Evolutionary conservation across 176 grass and related monocot genomes (phyloP).

Genomic region (Poa pratensis): DNA sequence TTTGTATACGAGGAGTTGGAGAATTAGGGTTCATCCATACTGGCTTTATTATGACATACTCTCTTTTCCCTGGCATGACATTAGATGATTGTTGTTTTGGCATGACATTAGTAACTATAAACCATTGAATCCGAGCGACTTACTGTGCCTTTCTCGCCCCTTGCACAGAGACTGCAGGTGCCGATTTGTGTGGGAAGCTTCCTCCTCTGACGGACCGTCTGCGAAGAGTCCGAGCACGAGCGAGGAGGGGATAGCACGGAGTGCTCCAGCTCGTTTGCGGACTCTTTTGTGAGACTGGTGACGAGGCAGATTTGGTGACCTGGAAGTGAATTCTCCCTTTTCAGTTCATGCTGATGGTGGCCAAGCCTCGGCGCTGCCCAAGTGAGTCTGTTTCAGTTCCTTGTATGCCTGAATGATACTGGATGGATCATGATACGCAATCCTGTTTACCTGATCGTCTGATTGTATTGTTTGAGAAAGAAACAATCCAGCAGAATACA

Average conservation of each 20-base stretch:
- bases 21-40: neutral
- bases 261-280: constrained; percentile 85
- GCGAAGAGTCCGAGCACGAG: neutral
- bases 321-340: constrained; percentile 72
- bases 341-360: constrained; percentile 30
- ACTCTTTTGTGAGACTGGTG: constrained; percentile 61
- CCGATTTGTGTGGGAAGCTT: neutral
- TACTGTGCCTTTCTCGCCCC: neutral
- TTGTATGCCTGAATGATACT: constrained; percentile 17
- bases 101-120: neutral
- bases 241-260: constrained; percentile 63
- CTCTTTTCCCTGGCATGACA: neutral
- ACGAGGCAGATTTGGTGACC: constrained; percentile 53
- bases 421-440: constrained; percentile 23
- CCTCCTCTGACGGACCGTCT: neutral
- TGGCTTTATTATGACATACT: neutral
- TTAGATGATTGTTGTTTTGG: constrained; percentile 2
- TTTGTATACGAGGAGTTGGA: neutral
- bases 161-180: neutral
- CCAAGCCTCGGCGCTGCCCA: constrained; percentile 36
- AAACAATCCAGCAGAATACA: constrained; percentile 2
- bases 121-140: neutral
- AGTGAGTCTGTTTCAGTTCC: constrained; percentile 53
- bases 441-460: neutral
- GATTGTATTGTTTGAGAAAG: constrained; percentile 11